These are phyloP conservation scores for Heracleum sosnowskyi DNA, from an alignment of 129 eudicot genomes.

Conservation along the genomic window DNA sequence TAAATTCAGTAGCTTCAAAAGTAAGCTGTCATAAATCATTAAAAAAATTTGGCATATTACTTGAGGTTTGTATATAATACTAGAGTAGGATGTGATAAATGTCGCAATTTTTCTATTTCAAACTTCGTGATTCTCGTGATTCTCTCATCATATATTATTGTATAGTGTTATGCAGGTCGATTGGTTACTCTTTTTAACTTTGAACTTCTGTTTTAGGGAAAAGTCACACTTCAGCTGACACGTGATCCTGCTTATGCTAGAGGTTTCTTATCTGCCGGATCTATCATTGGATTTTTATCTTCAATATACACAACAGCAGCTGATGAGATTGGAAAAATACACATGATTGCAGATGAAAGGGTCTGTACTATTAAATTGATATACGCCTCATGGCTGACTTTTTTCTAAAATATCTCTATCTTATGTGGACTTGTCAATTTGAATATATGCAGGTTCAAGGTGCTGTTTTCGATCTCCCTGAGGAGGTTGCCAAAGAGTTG, in stretches of 20 bases:
- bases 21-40: background rate
- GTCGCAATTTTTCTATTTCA: background rate
- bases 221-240: constrained; percentile 77
- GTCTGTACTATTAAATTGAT: constrained; percentile 23
- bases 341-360: constrained; percentile 75
- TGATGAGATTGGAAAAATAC: constrained; percentile 87
- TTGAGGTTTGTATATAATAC: background rate
- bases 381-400: background rate
- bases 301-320: constrained; percentile 87
- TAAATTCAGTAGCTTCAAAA: background rate
- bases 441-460: constrained; percentile 55
- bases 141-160: background rate
- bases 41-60: background rate
- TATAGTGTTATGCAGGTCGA: background rate
- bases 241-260: constrained; percentile 51
- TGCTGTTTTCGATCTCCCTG: constrained; percentile 97
- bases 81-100: background rate
- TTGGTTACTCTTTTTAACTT: background rate
- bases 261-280: constrained; percentile 83
- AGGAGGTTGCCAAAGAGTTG: constrained; percentile 78
- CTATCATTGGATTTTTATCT: constrained; percentile 78
- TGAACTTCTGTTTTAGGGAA: constrained; percentile 47
- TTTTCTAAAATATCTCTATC: background rate
- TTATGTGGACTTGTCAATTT: background rate
- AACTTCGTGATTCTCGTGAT: background rate